Evolutionary conservation across 1,284 basidiomycete genomes (phyloP).

Genomic region (Rugosomyces carneus): DNA sequence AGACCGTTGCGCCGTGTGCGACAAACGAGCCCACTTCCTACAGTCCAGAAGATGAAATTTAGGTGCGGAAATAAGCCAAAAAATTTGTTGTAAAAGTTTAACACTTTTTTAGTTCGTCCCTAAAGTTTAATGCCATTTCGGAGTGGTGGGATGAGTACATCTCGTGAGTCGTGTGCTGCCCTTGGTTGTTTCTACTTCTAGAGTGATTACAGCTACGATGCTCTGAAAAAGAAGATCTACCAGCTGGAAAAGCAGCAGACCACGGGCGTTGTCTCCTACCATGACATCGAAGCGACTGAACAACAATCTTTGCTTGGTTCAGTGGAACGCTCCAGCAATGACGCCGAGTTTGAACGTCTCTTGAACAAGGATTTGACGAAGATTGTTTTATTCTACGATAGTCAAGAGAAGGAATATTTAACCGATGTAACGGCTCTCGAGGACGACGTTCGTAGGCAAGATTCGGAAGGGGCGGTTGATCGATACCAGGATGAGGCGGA

Average conservation of each 20-base stretch:
- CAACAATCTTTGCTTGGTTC: constrained; percentile 44
- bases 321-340: constrained; percentile 34
- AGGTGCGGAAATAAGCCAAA: constrained; percentile 12
- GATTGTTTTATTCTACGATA: constrained; percentile 76
- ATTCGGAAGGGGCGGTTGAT: constrained; percentile 54
- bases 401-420: constrained; percentile 69
- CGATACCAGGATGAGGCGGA: constrained; percentile 52
- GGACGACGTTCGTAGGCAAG: constrained; percentile 59
- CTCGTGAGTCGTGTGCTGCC: constrained; percentile 42
- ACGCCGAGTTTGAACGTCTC: constrained; percentile 64
- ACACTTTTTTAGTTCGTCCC: constrained; percentile 18
- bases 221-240: constrained; percentile 83
- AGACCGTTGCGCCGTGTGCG: constrained; percentile 16
- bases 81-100: background rate
- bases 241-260: constrained; percentile 73
- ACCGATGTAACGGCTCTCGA: constrained; percentile 61
- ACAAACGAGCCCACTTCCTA: constrained; percentile 9
- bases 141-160: constrained; percentile 33
- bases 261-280: constrained; percentile 28
- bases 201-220: constrained; percentile 54
- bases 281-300: constrained; percentile 66
- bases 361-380: constrained; percentile 84
- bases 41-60: constrained; percentile 18
- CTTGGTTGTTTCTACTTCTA: constrained; percentile 3
- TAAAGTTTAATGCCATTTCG: constrained; percentile 26